Base-by-base conservation (phyloP, 1,284 basidiomycete genomes). In the Austropuccinia psidii region DNA sequence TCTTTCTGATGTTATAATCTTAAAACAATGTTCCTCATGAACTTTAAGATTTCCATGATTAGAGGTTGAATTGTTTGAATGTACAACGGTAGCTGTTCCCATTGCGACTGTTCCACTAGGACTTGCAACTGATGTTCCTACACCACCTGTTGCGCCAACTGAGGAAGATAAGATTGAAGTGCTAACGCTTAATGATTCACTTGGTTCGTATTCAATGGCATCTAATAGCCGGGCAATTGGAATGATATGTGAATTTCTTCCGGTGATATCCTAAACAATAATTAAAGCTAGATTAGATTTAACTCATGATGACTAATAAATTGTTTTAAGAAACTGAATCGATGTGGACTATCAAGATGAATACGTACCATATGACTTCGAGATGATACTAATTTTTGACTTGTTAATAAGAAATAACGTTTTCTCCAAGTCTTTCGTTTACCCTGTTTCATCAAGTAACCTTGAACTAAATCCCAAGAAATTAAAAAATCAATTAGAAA, bases 391-490 rank as follows among this genome's bases (percentile, higher is more conserved):
- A 83, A 75, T 31, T 78, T 76, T 19, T 78, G 76, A 15, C 79
- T 76, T 17, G 79, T 81, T 11, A 83, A 77, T 8, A 81, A 79
- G 45, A 83, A 83, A 81, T 81, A 83, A 13, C 82, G 84, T 82
- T 99, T 98, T 74, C 93, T 85, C 96, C 96, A 99, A 75, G 88
- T 90, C 78, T 91, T 89, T 77, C 94, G 87, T 77, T 95, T 91
- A 52, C 93, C 93, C 80, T 93, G 93, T 81, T 98, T 98, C 90
- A 96, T 95, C 75, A 98, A 83, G 81, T 98, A 99, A 1, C 93
- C 93, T 35, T 89, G 87, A 54, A 73, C 70, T 73, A 31, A 21
- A n/a, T n/a, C n/a, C 21, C 1, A 73, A n/a, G 52, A 49, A 31
- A 43, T 65, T 13, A 15, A 65, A 7, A 31, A 33, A 1, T 4